These are phyloP conservation scores for Polygonum aviculare DNA, from an alignment of 148 eudicot species.

Conservation along the genomic window DNA sequence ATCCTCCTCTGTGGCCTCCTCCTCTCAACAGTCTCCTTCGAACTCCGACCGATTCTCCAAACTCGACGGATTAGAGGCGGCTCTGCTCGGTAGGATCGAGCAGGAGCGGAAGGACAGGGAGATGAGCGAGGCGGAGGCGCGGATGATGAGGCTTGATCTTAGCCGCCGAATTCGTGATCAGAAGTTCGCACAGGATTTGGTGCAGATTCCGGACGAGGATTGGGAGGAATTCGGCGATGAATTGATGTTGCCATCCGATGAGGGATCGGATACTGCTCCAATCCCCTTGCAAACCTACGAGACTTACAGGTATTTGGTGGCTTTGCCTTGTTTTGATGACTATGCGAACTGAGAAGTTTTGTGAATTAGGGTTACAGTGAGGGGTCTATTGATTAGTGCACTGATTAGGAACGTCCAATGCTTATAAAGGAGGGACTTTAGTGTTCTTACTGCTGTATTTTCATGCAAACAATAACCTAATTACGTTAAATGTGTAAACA, in stretches of 20 bases:
- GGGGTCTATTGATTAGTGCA: not conserved
- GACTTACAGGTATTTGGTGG: conserved; percentile 9
- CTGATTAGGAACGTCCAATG: not conserved
- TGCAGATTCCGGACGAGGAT: conserved; percentile 32
- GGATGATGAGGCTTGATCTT: conserved; percentile 28
- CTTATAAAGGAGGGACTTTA: not conserved
- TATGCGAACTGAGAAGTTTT: not conserved
- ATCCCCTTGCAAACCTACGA: not conserved
- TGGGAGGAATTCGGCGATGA: conserved; percentile 46
- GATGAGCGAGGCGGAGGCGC: conserved; percentile 27
- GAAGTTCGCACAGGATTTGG: conserved; percentile 36
- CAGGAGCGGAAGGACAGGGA: conserved; percentile 30
- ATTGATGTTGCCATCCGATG: conserved; percentile 39
- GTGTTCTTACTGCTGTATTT: not conserved
- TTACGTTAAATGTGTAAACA: not conserved
- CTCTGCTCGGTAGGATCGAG: conserved; percentile 31
- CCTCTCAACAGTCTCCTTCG: not conserved
- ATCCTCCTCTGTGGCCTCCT: not conserved
- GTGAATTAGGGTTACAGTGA: not conserved
- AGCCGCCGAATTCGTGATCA: conserved; percentile 50
- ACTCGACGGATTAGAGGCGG: not conserved
- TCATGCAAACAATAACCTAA: not conserved
- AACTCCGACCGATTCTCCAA: not conserved
- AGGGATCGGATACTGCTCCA: conserved; percentile 24
- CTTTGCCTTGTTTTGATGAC: not conserved